A percentile compares a stretch with the other conserved stretches of the same genome.
phyloP scores from a whole-genome alignment of 2,329 filamentous ascomycete genomes.

The Ceratocystis ficicola region DNA sequence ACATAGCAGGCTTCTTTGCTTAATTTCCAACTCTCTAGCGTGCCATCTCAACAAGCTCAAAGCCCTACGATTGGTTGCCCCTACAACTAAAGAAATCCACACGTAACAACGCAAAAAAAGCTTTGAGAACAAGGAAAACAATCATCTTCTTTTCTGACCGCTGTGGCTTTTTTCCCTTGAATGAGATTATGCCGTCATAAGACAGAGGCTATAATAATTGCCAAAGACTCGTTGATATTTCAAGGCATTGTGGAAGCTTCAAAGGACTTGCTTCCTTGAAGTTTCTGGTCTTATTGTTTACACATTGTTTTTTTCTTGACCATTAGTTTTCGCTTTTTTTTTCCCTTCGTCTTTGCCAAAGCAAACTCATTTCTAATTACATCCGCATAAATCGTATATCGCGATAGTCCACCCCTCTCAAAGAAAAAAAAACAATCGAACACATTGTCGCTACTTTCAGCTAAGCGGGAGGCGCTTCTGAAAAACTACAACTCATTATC shows the following conservation, averaged over 20 bases:
- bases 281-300: no score
- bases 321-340: no score
- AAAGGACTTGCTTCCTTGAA: no score
- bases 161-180: no score
- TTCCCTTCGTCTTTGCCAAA: no score
- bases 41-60: neutral
- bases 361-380: no score
- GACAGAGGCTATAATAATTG: neutral
- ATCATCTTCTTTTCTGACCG: neutral
- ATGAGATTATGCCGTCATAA: neutral
- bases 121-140: slow-evolving; percentile 2
- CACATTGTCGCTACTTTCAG: neutral
- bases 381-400: no score
- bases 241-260: no score
- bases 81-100: slow-evolving; percentile 8
- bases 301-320: no score
- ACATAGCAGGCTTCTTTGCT: neutral
- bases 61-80: slow-evolving; percentile 16
- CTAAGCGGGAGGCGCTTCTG: neutral
- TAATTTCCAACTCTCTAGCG: neutral
- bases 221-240: no score
- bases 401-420: no score
- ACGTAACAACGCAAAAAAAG: neutral
- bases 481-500: neutral
- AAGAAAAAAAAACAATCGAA: neutral